Evolutionary conservation across 2,329 filamentous ascomycete genomes (phyloP).

Genomic region (Orbilia ellipsospora): DNA sequence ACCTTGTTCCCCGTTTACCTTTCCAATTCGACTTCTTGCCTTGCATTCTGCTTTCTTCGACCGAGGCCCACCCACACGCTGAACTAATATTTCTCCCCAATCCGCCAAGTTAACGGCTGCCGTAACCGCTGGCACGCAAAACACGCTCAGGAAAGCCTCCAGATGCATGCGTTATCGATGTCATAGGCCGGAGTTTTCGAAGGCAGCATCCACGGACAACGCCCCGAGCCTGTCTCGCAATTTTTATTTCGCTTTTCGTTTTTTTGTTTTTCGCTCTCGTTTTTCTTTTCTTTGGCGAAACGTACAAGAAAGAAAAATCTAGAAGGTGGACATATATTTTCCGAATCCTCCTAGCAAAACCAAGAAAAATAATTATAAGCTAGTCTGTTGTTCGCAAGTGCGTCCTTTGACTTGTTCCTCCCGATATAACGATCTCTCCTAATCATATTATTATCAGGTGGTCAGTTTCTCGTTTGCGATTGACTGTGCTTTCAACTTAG

Average conservation of each 20-base stretch:
- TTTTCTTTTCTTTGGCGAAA: slow-evolving; percentile 24
- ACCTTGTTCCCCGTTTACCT: slow-evolving; percentile 17
- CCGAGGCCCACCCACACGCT: slow-evolving; percentile 45
- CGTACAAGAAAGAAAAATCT: slow-evolving; percentile 22
- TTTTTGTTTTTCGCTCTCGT: not conserved
- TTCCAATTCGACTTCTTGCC: slow-evolving; percentile 36
- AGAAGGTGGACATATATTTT: slow-evolving; percentile 47
- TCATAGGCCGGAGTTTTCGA: slow-evolving; percentile 35
- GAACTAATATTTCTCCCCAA: not conserved
- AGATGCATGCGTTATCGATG: slow-evolving; percentile 40
- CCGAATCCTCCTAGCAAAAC: slow-evolving; percentile 23
- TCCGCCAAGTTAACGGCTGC: slow-evolving; percentile 18
- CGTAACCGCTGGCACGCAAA: slow-evolving; percentile 8
- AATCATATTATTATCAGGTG: slow-evolving; percentile 24
- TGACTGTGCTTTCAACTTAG: too few relatives aligned
- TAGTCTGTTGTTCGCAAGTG: slow-evolving; percentile 36
- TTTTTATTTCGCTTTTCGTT: slow-evolving; percentile 19
- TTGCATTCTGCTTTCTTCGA: slow-evolving; percentile 31
- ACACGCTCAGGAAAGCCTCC: slow-evolving; percentile 21
- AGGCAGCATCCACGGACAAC: slow-evolving; percentile 18
- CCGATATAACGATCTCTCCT: slow-evolving; percentile 23
- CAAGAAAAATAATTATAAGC: slow-evolving; percentile 16
- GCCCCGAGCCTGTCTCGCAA: not conserved
- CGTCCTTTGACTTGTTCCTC: slow-evolving; percentile 14
- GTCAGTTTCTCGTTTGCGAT: slow-evolving; percentile 2